These are phyloP conservation scores for Aspergillus diversus DNA, from an alignment of 495 filamentous ascomycete species.

Conservation along the genomic window DNA sequence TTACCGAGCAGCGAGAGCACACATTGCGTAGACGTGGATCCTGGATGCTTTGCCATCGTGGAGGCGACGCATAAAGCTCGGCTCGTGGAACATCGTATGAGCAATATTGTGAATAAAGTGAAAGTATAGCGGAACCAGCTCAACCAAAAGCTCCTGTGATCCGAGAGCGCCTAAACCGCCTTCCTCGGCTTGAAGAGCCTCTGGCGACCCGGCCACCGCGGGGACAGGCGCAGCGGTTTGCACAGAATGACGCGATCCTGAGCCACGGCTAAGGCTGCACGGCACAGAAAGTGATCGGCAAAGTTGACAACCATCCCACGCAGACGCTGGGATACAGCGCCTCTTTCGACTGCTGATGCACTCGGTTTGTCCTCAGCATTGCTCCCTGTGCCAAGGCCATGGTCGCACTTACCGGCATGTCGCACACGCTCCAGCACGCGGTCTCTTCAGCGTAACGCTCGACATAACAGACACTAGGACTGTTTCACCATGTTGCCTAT, in stretches of 20 bases:
- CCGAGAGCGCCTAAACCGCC: background rate
- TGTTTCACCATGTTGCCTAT: background rate
- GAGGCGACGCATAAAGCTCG: conserved; percentile 26
- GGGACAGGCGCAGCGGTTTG: background rate
- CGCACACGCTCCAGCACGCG: conserved; percentile 28
- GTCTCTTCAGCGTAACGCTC: conserved; percentile 15
- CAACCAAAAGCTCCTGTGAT: conserved; percentile 11
- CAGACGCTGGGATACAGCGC: conserved; percentile 24
- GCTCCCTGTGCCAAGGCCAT: background rate
- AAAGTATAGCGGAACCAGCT: conserved; percentile 32
- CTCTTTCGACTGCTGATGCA: conserved; percentile 24
- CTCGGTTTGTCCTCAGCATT: background rate
- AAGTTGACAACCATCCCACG: conserved; percentile 20
- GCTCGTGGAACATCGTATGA: conserved; percentile 30
- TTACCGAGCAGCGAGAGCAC: conserved; percentile 30
- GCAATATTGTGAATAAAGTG: conserved; percentile 32
- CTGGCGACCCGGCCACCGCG: background rate
- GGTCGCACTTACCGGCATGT: conserved; percentile 29
- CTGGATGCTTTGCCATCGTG: conserved; percentile 23
- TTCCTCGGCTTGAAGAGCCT: background rate
- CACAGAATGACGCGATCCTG: background rate
- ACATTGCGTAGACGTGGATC: conserved; percentile 29
- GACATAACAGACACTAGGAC: conserved; percentile 6
- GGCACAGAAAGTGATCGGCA: conserved; percentile 20
- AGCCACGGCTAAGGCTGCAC: conserved; percentile 17